phyloP scores from a whole-genome alignment of 805 yeast genomes.

The Candida qinlingensis region DNA sequence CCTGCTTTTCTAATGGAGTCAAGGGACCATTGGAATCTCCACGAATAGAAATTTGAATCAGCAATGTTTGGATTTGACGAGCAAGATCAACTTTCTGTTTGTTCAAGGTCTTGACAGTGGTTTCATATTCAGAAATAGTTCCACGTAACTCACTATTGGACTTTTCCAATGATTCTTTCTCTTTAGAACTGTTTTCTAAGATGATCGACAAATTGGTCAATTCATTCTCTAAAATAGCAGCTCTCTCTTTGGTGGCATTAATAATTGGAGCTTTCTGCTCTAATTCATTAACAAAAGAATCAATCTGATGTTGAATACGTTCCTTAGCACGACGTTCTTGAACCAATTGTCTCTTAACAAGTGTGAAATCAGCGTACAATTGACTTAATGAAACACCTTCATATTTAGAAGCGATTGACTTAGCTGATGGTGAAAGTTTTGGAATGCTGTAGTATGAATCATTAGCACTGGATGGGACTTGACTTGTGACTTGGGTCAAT shows the following conservation, averaged over 20 bases:
- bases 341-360: slow-evolving; percentile 58
- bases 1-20: slow-evolving; percentile 57
- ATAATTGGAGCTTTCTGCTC: slow-evolving; percentile 76
- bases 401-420: slow-evolving; percentile 41
- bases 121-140: slow-evolving; percentile 29
- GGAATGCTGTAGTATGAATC: slow-evolving; percentile 21
- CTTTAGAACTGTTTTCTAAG: slow-evolving; percentile 48
- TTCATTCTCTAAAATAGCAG: slow-evolving; percentile 51
- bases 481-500: slow-evolving; percentile 24
- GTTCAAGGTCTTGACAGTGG: slow-evolving; percentile 36
- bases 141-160: slow-evolving; percentile 18
- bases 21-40: slow-evolving; percentile 56
- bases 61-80: slow-evolving; percentile 70
- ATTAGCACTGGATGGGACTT: slow-evolving; percentile 6
- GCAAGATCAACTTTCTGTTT: slow-evolving; percentile 69
- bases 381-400: slow-evolving; percentile 60
- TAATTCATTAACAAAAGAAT: slow-evolving; percentile 66
- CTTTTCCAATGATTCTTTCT: slow-evolving; percentile 35
- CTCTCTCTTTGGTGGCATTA: slow-evolving; percentile 56
- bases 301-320: slow-evolving; percentile 63
- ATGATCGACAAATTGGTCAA: slow-evolving; percentile 48
- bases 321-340: slow-evolving; percentile 70
- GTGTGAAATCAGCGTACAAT: slow-evolving; percentile 57
- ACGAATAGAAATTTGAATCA: slow-evolving; percentile 59
- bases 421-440: slow-evolving; percentile 52